phyloP scores from a whole-genome alignment of 148 eudicot species.

The Chenopodium formosanum region DNA sequence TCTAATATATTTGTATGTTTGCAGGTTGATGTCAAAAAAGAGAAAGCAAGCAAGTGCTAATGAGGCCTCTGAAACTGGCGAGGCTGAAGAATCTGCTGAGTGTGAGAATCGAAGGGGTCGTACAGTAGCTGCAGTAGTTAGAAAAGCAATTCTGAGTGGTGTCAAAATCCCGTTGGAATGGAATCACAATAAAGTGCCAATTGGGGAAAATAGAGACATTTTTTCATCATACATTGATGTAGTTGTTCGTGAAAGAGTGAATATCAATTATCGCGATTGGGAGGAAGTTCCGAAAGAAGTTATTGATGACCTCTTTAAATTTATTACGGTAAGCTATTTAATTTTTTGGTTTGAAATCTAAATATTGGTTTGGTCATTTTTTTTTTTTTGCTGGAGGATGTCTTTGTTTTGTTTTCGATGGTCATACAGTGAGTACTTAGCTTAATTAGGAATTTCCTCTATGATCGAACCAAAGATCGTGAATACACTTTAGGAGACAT shows the following conservation, averaged over 20 bases:
- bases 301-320: background rate
- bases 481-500: no score
- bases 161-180: background rate
- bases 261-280: background rate
- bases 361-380: no score
- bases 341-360: no score
- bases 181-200: background rate
- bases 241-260: constrained; percentile 3
- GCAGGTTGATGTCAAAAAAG: background rate
- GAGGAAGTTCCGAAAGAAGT: background rate
- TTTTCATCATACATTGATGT: background rate
- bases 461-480: no score
- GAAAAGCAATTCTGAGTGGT: background rate
- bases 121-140: background rate
- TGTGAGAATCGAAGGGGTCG: background rate
- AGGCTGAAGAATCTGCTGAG: background rate
- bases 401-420: no score
- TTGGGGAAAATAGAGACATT: background rate
- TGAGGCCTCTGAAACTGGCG: no score
- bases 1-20: background rate
- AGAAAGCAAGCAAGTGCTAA: background rate
- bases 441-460: no score
- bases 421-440: no score
- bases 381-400: no score
- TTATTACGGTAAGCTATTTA: background rate